Evolutionary conservation across 2,329 filamentous ascomycete species (phyloP).

Genomic region (Xylariaceae sp.): DNA sequence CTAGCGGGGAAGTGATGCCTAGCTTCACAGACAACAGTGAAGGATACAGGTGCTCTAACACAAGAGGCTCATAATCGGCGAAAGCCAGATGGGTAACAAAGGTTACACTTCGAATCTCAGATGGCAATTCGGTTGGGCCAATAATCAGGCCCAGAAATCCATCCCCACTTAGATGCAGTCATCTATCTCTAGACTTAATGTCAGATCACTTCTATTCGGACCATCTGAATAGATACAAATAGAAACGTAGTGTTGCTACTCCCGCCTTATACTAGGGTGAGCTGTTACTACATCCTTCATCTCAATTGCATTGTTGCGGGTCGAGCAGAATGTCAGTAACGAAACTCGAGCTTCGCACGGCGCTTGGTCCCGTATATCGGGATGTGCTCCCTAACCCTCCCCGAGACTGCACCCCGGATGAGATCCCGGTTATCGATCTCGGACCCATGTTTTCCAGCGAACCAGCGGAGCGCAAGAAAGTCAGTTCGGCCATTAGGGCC

Average conservation of each 20-base stretch:
- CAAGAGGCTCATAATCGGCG: too few species aligned
- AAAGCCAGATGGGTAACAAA: too few species aligned
- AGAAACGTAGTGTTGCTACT: background rate
- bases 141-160: too few species aligned
- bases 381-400: slow-evolving; percentile 40
- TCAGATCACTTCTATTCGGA: too few species aligned
- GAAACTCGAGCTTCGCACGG: slow-evolving; percentile 42
- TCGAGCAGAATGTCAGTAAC: slow-evolving; percentile 33
- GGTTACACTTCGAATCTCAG: too few species aligned
- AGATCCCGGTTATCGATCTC: slow-evolving; percentile 62
- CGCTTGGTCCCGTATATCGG: slow-evolving; percentile 42
- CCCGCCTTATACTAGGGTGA: background rate
- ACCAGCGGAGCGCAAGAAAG: slow-evolving; percentile 43
- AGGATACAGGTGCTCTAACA: too few species aligned
- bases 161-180: too few species aligned
- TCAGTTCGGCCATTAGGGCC: slow-evolving; percentile 49
- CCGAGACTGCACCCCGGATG: slow-evolving; percentile 42
- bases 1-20: background rate
- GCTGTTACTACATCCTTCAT: background rate
- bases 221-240: background rate
- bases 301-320: background rate
- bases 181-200: too few species aligned
- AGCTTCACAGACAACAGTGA: too few species aligned
- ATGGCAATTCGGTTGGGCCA: too few species aligned
- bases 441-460: slow-evolving; percentile 47